These are phyloP conservation scores for Sporodiniella umbellata DNA, from an alignment of 371 early-diverging fungal species.

Conservation along the genomic window DNA sequence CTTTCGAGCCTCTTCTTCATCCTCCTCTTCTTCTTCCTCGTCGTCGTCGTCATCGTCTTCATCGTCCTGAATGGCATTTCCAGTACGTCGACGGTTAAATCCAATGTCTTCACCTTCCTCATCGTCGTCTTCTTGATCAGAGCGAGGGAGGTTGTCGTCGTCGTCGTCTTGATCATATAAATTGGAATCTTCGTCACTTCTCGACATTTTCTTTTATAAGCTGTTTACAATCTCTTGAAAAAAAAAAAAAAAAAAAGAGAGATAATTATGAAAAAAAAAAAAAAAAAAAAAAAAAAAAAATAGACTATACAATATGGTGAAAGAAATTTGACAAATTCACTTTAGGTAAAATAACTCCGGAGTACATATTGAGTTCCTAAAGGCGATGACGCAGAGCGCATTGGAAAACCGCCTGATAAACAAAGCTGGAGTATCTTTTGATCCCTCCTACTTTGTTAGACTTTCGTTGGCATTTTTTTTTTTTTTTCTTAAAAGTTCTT, in stretches of 20 bases:
- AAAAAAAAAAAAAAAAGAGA: neutral
- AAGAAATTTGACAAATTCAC: no score
- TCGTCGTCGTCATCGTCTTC: slow-evolving; percentile 56
- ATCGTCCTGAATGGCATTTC: slow-evolving; percentile 38
- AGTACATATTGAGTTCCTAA: no score
- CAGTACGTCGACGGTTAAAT: slow-evolving; percentile 38
- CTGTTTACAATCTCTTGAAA: neutral
- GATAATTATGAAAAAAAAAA: no score
- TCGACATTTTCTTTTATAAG: slow-evolving; percentile 13
- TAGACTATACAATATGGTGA: no score
- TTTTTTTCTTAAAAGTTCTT: neutral
- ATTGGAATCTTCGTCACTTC: slow-evolving; percentile 21
- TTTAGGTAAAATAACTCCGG: no score
- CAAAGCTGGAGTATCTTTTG: no score
- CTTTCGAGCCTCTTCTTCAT: slow-evolving; percentile 54
- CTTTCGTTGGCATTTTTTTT: neutral
- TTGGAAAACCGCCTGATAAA: no score
- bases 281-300: no score
- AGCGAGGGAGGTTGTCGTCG: slow-evolving; percentile 5
- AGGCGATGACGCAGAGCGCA: no score
- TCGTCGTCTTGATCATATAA: slow-evolving; percentile 19
- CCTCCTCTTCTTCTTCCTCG: slow-evolving; percentile 58
- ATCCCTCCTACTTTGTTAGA: neutral
- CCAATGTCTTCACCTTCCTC: slow-evolving; percentile 54
- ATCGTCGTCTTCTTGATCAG: slow-evolving; percentile 31